Evolutionary conservation across 2,329 filamentous ascomycete genomes (phyloP).

Genomic region (Cladophialophora carrionii): DNA sequence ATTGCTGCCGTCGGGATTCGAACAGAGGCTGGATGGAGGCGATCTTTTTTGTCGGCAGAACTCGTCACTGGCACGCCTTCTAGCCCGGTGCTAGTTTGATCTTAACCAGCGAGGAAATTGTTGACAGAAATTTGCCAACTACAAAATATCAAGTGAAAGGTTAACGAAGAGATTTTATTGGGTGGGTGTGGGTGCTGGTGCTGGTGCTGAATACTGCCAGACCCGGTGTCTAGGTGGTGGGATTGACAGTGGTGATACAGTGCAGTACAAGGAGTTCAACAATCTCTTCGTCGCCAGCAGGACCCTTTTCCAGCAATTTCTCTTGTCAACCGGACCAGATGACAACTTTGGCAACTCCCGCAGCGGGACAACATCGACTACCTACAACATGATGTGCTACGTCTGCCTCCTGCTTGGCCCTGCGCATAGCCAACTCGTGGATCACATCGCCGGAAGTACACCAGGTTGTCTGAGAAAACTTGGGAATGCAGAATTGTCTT

Average conservation of each 20-base stretch:
- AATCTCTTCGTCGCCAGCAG: neutral
- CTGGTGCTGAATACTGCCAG: neutral
- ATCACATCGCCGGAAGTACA: neutral
- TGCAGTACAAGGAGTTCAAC: neutral
- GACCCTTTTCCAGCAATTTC: neutral
- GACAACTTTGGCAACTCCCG: neutral
- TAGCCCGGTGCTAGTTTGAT: neutral
- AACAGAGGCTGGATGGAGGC: neutral
- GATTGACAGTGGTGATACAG: neutral
- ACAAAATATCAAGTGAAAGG: neutral
- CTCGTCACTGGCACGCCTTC: neutral
- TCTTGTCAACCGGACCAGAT: neutral
- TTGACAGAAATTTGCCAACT: neutral
- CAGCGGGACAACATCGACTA: neutral
- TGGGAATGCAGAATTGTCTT: neutral
- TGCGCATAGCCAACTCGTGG: neutral
- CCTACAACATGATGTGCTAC: neutral
- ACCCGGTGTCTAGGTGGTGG: neutral
- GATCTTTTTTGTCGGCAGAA: neutral
- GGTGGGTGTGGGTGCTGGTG: neutral
- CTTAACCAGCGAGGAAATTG: neutral
- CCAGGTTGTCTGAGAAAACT: neutral
- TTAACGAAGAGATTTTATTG: neutral
- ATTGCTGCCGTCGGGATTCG: neutral
- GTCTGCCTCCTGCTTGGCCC: neutral